Evolutionary conservation across 2,329 filamentous ascomycete genomes (phyloP).

Genomic region (Aspergillus persii): DNA sequence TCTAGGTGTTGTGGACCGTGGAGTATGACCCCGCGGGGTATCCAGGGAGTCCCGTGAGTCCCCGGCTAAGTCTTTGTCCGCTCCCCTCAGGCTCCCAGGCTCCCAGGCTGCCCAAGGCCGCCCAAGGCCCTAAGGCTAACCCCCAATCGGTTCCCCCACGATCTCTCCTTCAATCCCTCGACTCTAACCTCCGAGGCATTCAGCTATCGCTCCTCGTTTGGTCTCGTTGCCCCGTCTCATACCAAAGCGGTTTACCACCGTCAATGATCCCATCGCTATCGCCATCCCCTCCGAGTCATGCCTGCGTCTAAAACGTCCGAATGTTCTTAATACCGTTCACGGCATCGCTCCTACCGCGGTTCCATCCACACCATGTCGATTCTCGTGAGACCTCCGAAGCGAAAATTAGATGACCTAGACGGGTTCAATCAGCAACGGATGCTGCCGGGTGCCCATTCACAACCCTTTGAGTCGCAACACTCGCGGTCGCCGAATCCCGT

Average conservation of each 20-base stretch:
- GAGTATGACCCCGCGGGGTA: neutral
- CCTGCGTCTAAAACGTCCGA: neutral
- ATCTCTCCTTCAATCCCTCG: neutral
- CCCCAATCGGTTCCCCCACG: neutral
- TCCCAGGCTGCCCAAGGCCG: too few species aligned
- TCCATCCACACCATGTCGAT: slow-evolving; percentile 29
- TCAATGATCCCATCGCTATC: neutral
- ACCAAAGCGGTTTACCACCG: neutral
- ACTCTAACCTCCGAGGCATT: neutral
- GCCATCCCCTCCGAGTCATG: neutral
- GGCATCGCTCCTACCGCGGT: neutral
- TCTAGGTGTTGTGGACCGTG: too few species aligned
- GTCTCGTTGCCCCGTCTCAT: neutral
- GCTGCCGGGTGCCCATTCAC: slow-evolving; percentile 1
- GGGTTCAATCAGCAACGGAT: slow-evolving; percentile 15
- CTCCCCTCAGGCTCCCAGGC: neutral
- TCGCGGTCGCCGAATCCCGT: neutral
- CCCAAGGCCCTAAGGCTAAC: neutral
- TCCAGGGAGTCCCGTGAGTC: neutral
- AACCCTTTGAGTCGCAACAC: neutral
- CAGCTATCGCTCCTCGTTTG: neutral
- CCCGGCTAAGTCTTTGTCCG: neutral
- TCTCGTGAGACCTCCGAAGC: slow-evolving; percentile 31
- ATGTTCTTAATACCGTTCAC: neutral
- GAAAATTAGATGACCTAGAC: slow-evolving; percentile 30